These are phyloP conservation scores for Fusarium euwallaceae DNA, from an alignment of 2,329 filamentous ascomycete genomes.

Conservation along the genomic window DNA sequence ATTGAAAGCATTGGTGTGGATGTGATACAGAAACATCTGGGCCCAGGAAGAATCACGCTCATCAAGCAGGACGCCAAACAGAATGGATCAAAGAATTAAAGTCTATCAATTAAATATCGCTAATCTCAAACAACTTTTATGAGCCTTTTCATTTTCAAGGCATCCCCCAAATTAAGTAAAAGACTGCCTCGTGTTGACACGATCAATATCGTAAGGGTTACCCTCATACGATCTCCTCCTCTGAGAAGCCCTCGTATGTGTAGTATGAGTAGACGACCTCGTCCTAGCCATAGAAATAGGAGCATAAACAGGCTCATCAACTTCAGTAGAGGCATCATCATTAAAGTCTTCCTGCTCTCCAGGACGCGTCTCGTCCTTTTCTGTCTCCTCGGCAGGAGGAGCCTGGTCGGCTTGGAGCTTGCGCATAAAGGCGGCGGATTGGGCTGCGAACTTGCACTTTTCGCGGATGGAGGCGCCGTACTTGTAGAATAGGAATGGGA, in stretches of 20 bases:
- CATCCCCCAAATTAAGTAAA: constrained; percentile 20
- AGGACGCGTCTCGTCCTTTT: constrained; percentile 20
- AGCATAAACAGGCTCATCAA: constrained; percentile 35
- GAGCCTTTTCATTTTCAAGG: background rate
- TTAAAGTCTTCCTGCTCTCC: constrained; percentile 21
- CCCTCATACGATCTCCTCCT: constrained; percentile 35
- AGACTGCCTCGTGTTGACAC: constrained; percentile 37
- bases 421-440: constrained; percentile 38
- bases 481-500: constrained; percentile 42
- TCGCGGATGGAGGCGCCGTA: constrained; percentile 37
- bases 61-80: too few species aligned
- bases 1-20: too few species aligned
- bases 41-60: too few species aligned
- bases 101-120: background rate
- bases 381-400: constrained; percentile 11
- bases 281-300: constrained; percentile 24
- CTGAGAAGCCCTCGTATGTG: constrained; percentile 19
- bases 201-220: constrained; percentile 37
- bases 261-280: constrained; percentile 21
- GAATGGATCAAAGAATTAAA: background rate
- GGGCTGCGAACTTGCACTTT: constrained; percentile 40
- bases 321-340: constrained; percentile 32
- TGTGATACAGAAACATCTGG: too few species aligned
- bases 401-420: constrained; percentile 30
- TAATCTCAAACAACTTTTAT: constrained; percentile 16